Evolutionary conservation across 139 green algal species (phyloP), one percentile per base, ranked within the genome.

Genomic region (Haematococcus sp.): DNA sequence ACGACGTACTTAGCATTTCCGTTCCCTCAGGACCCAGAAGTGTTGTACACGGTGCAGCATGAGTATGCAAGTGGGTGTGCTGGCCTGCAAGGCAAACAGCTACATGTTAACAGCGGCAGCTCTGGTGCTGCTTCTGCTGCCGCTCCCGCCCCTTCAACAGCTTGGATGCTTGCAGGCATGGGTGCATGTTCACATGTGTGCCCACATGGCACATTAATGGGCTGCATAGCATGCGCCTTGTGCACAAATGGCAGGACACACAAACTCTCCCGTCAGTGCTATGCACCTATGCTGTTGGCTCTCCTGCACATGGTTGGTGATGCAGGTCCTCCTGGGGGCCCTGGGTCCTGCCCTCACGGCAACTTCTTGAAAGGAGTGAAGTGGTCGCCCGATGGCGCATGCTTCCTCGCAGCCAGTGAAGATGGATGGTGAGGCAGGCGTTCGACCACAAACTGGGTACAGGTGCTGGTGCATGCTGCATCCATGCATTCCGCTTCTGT

Each of bases 311-410:
- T 61, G 54, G 4, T 61, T 13, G 4, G 9, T 49, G 40, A 33
- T 31, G 2, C 61, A 51, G 61, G 61, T 25, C n/a, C 33, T 4
- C 16, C 66, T 71, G 68, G 49, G n/a, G 32, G 28, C 25, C 16
- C 28, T 27, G 49, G 71, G 20, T 63, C 33, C n/a, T 81, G 74
- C 32, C 81, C 83, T 3, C 76, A 93, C 61, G 77, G 70, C 49
- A 96, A 96, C 56, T 95, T 93, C 59, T 74, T 96, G 20, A 94
- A 94, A 56, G 86, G 91, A 9, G 88, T 91, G 0, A 82, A 88
- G 28, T 96, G 90, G 90, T 93, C 88, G 1, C 91, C 91, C 33
- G 91, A 96, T 70, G 91, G 91, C 15, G 80, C 80, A 0, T 93
- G 91, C 83, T 63, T 92, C 17, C 81, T 96, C 0, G 95, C 91